Conservation (phyloP, 441 rosid species). For the Populus hybrid region DNA sequence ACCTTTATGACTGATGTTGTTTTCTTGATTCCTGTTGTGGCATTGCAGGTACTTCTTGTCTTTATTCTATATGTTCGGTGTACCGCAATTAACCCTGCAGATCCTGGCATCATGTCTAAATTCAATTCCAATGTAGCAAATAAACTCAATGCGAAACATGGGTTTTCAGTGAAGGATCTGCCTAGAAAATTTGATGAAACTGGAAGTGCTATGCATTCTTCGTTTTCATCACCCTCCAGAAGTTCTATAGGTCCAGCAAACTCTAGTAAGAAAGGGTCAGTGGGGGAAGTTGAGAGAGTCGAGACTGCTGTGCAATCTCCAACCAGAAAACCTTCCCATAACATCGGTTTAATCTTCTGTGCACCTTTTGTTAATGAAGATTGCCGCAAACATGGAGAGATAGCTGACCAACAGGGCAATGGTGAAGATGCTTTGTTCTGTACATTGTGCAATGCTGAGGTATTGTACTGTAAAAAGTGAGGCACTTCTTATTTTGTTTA, state of each 20-base stretch:
- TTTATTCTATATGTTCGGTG: conserved; percentile 80
- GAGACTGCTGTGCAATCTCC: conserved; percentile 27
- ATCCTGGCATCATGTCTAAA: conserved; percentile 78
- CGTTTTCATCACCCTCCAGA: conserved; percentile 76
- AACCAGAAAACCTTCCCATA: conserved; percentile 34
- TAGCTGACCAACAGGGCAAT: conserved; percentile 47
- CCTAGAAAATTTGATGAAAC: conserved; percentile 56
- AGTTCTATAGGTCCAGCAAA: conserved; percentile 58
- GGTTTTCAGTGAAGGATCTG: conserved; percentile 37
- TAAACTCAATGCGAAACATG: conserved; percentile 44
- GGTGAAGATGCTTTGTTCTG: conserved; percentile 82
- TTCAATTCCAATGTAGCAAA: conserved; percentile 37
- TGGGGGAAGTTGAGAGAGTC: conserved; percentile 42
- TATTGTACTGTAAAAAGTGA: conserved; percentile 29
- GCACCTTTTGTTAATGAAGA: conserved; percentile 64
- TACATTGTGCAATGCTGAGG: conserved; percentile 95
- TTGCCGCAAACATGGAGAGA: conserved; percentile 64
- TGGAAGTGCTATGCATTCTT: conserved; percentile 56
- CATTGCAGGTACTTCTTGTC: conserved; percentile 67
- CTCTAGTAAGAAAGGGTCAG: conserved; percentile 72
- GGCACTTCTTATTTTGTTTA: too few species aligned
- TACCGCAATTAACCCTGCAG: conserved; percentile 96
- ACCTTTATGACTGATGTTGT: background rate
- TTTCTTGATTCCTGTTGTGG: background rate
- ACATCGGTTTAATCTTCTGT: conserved; percentile 57